Evolutionary conservation across 1,139 yeast species (phyloP).

Genomic region (Yamadazyma kanchanaburiensis): DNA sequence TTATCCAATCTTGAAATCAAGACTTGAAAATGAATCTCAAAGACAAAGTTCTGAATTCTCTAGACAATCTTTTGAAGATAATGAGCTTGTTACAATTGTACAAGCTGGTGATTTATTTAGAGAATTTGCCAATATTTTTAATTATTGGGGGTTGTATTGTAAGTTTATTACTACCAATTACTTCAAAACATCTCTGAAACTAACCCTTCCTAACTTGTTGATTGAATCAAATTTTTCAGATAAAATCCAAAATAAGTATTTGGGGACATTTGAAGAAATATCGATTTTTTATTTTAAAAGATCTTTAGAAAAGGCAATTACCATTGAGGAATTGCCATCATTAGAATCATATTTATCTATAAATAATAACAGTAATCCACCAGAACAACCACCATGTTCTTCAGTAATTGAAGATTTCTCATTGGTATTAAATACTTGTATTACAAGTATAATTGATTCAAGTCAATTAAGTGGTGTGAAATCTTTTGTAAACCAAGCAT

Average conservation of each 20-base stretch:
- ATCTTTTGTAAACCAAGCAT: constrained; percentile 38
- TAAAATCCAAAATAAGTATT: constrained; percentile 52
- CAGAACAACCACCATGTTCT: constrained; percentile 66
- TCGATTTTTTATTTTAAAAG: constrained; percentile 67
- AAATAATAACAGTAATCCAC: constrained; percentile 16
- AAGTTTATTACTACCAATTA: constrained; percentile 71
- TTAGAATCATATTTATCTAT: constrained; percentile 28
- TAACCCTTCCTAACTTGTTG: constrained; percentile 49
- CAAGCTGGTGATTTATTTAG: constrained; percentile 54
- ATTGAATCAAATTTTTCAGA: constrained; percentile 56
- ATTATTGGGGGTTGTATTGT: constrained; percentile 84
- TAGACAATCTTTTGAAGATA: constrained; percentile 16
- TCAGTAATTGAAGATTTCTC: constrained; percentile 87
- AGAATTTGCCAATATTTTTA: constrained; percentile 74
- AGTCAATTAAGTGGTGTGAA: constrained; percentile 57
- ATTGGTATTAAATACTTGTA: constrained; percentile 64
- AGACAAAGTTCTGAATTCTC: constrained; percentile 9
- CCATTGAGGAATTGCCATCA: constrained; percentile 71
- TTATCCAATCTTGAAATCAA: constrained; percentile 41
- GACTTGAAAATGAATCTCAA: constrained; percentile 13
- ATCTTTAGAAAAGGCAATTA: constrained; percentile 78
- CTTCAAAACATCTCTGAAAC: constrained; percentile 15
- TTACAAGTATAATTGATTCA: constrained; percentile 57
- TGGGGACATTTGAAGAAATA: constrained; percentile 62
- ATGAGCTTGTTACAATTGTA: constrained; percentile 37